These are phyloP conservation scores for Lodderomyces orthopsilosis DNA, from an alignment of 1,139 yeast genomes.

Conservation along the genomic window DNA sequence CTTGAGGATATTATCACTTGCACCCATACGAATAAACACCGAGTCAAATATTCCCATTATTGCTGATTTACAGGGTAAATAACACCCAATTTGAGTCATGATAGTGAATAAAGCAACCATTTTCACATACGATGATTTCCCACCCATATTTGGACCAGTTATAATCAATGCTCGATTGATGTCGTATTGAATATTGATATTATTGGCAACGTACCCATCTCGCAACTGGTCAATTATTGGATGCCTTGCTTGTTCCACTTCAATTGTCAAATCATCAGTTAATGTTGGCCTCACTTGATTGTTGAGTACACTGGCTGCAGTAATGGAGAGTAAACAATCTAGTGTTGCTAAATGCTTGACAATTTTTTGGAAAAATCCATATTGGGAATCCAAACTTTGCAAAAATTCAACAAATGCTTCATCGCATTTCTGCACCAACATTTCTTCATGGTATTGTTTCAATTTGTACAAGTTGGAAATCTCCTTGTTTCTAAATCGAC, in stretches of 20 bases:
- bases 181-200: slow-evolving; percentile 47
- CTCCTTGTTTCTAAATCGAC: slow-evolving; percentile 70
- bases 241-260: slow-evolving; percentile 63
- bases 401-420: slow-evolving; percentile 56
- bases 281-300: slow-evolving; percentile 58
- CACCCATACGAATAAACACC: slow-evolving; percentile 65
- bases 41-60: slow-evolving; percentile 58
- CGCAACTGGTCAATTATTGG: slow-evolving; percentile 69
- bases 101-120: slow-evolving; percentile 59
- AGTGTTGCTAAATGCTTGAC: slow-evolving; percentile 55
- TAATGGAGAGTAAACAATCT: slow-evolving; percentile 74
- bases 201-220: slow-evolving; percentile 66
- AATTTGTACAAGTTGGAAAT: slow-evolving; percentile 50
- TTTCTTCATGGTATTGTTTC: slow-evolving; percentile 62
- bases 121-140: slow-evolving; percentile 67
- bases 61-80: slow-evolving; percentile 41
- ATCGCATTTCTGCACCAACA: slow-evolving; percentile 54
- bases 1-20: slow-evolving; percentile 62
- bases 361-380: slow-evolving; percentile 48
- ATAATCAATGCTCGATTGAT: slow-evolving; percentile 56
- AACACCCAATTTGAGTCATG: slow-evolving; percentile 53
- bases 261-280: slow-evolving; percentile 50
- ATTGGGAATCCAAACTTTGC: slow-evolving; percentile 40
- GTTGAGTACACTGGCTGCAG: slow-evolving; percentile 53
- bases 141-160: slow-evolving; percentile 70